Conservation (phyloP, 805 yeast genomes). For the Candida wancherniae region DNA sequence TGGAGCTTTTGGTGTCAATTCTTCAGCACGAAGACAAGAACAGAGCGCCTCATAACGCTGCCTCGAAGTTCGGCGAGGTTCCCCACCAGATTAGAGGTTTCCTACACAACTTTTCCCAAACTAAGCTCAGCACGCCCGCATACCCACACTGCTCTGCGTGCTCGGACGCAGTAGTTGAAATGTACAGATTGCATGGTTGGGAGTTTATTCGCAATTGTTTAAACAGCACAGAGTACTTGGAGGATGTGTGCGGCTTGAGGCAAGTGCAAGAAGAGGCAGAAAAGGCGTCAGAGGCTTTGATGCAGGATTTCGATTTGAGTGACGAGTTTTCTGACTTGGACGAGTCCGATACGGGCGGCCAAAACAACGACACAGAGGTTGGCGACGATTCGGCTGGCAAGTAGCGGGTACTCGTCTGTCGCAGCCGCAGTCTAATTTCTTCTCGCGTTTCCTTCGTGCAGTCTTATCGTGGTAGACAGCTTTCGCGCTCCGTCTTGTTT, state of each 20-base stretch:
- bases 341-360: too few relatives aligned
- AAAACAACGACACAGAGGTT: too few relatives aligned
- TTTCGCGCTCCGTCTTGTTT: too few relatives aligned
- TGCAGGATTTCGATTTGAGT: constrained; percentile 19
- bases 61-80: constrained; percentile 52
- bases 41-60: constrained; percentile 35
- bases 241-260: constrained; percentile 73
- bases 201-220: constrained; percentile 71
- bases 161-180: constrained; percentile 52
- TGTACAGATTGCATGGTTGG: constrained; percentile 62
- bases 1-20: constrained; percentile 71
- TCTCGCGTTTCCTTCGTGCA: too few relatives aligned
- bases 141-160: constrained; percentile 87
- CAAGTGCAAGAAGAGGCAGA: constrained; percentile 72
- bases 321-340: constrained; percentile 9
- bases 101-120: constrained; percentile 56
- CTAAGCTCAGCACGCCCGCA: constrained; percentile 65
- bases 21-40: constrained; percentile 60
- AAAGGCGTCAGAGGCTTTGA: constrained; percentile 30
- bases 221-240: constrained; percentile 61
- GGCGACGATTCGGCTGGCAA: too few relatives aligned
- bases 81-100: constrained; percentile 95
- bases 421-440: too few relatives aligned
- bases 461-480: too few relatives aligned
- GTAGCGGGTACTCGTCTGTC: too few relatives aligned